These are phyloP conservation scores for Pythium dissotocum DNA, from an alignment of 352 stramenopile species.

Conservation along the genomic window DNA sequence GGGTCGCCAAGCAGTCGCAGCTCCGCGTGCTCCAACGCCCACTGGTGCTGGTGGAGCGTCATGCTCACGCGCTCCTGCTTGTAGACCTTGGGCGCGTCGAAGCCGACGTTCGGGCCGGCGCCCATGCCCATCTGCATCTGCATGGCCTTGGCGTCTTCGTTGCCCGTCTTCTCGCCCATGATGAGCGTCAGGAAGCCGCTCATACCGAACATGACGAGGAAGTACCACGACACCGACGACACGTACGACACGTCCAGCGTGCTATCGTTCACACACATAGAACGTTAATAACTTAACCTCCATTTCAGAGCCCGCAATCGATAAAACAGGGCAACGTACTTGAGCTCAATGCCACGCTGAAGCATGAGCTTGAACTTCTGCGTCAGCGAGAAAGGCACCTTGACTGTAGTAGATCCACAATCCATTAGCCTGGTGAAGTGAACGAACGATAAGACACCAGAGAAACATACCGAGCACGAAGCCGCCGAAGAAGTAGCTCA, in stretches of 20 bases:
- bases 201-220: constrained; percentile 99
- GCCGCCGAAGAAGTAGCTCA: constrained; percentile 98
- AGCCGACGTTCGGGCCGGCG: constrained; percentile 79
- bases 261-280: constrained; percentile 30
- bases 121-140: constrained; percentile 94
- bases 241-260: constrained; percentile 98
- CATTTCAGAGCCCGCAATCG: background rate
- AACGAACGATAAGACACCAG: background rate
- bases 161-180: constrained; percentile 90
- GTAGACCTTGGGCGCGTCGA: constrained; percentile 89
- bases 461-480: constrained; percentile 91
- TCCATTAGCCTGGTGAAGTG: background rate
- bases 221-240: constrained; percentile 97
- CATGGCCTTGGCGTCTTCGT: constrained; percentile 89
- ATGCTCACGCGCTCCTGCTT: constrained; percentile 88
- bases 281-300: background rate
- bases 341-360: constrained; percentile 96
- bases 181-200: constrained; percentile 96
- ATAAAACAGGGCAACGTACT: constrained; percentile 35
- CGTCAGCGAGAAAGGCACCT: constrained; percentile 98
- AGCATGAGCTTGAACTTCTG: constrained; percentile 98
- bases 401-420: constrained; percentile 55
- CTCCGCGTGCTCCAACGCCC: constrained; percentile 76
- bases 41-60: constrained; percentile 82
- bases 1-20: constrained; percentile 81